Evolutionary conservation across 306 rosid species (phyloP).

Genomic region (Prunus campanulata): DNA sequence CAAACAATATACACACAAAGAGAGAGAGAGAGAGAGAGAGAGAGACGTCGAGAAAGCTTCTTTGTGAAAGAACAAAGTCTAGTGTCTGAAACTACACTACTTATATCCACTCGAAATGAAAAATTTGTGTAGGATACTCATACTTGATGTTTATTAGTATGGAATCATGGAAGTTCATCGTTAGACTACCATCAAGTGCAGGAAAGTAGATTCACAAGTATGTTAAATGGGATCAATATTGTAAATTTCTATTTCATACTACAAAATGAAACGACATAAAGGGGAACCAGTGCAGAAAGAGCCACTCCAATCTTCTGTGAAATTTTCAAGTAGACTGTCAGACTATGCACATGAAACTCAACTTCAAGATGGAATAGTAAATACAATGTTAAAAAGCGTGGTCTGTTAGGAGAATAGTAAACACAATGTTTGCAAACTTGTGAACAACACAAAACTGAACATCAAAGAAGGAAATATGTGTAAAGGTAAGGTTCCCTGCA

Average conservation of each 20-base stretch:
- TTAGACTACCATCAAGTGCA: neutral
- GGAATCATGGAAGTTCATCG: neutral
- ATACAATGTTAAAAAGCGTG: neutral
- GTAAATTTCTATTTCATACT: neutral
- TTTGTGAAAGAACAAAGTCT: neutral
- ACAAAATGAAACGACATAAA: neutral
- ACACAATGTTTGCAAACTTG: neutral
- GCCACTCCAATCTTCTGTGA: neutral
- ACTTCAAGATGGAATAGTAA: neutral
- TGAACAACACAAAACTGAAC: neutral
- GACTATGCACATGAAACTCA: neutral
- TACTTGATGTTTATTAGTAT: neutral
- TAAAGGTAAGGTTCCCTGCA: neutral
- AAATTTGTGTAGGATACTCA: neutral
- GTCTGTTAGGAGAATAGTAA: neutral
- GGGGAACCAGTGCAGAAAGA: neutral
- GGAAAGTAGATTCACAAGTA: neutral
- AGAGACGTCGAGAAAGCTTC: neutral
- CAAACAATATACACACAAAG: neutral
- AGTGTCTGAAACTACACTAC: neutral
- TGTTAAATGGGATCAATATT: neutral
- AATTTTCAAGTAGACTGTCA: neutral
- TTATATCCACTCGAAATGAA: neutral
- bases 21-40: neutral
- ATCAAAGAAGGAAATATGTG: neutral